Evolutionary conservation across 2,329 filamentous ascomycete genomes (phyloP), one percentile per base, ranked within the genome.

Genomic region (Xylaria hypoxylon): DNA sequence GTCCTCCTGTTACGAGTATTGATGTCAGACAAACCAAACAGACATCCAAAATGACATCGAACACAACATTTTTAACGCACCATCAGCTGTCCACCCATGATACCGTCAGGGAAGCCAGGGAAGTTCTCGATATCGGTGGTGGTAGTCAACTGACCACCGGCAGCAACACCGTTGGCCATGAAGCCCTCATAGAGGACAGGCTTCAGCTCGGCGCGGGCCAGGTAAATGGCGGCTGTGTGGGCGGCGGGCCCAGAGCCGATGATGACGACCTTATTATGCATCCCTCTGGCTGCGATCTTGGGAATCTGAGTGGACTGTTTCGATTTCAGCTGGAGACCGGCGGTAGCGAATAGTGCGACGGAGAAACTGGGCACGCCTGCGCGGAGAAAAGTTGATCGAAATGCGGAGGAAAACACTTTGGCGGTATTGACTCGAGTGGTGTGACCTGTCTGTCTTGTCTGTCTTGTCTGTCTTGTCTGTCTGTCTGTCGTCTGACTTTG

Each of bases 51-150:
- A 8, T 7, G 19, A 50, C 33, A 51, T n/a, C 19, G 11, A 11
- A 22, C 19, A 2, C 28, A 47, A 42, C 13, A 40, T 17, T 19
- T 38, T 40, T 3, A 35, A 75, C 84, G 62, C 71, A 89, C 87
- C 96, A 99, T 99, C 72, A 99, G 85, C 77, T 93, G 91, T 63
- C 87, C 82, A 72, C 96, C 96, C 81, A 93, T 92, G 79, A 99
- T 94, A 70, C 91, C 92, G 75, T 92, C 88, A 76, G 92, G 92
- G 84, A 98, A 99, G 53, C 96, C 96, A 28, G 96, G 96, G 82
- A 91, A 99, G 87, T 99, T 99, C 85, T 99, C 96, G 67, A 99
- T 90, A 73, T 99, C 96, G 76, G 97, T 98, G 62, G 96, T 99
- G 28, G 96, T 99, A 62, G 96, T 99, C 73, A 99, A 87, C 86